These are phyloP conservation scores for Pseudocercospora macadamiae DNA, from an alignment of 2,329 filamentous ascomycete genomes.

Conservation along the genomic window DNA sequence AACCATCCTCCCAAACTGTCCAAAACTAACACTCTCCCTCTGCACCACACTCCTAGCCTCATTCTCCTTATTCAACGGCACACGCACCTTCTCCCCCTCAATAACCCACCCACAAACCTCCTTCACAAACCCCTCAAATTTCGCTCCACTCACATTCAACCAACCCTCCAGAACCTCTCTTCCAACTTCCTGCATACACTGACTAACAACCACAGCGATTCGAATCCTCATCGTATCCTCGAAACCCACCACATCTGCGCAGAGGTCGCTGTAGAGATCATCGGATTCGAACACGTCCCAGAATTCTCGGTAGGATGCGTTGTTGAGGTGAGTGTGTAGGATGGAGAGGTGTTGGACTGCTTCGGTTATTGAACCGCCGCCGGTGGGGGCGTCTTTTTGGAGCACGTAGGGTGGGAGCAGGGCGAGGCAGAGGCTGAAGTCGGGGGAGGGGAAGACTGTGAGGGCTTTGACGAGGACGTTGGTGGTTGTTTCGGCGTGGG, in stretches of 20 bases:
- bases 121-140: conserved; percentile 55
- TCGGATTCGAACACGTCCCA: conserved; percentile 92
- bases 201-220: conserved; percentile 85
- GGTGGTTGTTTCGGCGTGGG: conserved; percentile 95
- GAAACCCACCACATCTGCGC: conserved; percentile 91
- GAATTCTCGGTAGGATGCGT: conserved; percentile 87
- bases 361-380: conserved; percentile 73
- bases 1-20: conserved; percentile 80
- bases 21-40: conserved; percentile 89
- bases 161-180: conserved; percentile 52
- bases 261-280: conserved; percentile 92
- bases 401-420: conserved; percentile 86
- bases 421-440: conserved; percentile 92
- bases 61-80: conserved; percentile 94
- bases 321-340: conserved; percentile 85
- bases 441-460: conserved; percentile 93
- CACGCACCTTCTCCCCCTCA: conserved; percentile 66
- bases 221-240: conserved; percentile 90
- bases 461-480: conserved; percentile 98
- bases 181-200: conserved; percentile 77
- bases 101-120: conserved; percentile 78
- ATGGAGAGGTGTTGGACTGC: conserved; percentile 84
- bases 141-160: conserved; percentile 50
- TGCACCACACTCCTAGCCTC: conserved; percentile 96
- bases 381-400: conserved; percentile 51